Base-by-base conservation (phyloP, 768 basidiomycete species). In the Suillus subalutaceus region DNA sequence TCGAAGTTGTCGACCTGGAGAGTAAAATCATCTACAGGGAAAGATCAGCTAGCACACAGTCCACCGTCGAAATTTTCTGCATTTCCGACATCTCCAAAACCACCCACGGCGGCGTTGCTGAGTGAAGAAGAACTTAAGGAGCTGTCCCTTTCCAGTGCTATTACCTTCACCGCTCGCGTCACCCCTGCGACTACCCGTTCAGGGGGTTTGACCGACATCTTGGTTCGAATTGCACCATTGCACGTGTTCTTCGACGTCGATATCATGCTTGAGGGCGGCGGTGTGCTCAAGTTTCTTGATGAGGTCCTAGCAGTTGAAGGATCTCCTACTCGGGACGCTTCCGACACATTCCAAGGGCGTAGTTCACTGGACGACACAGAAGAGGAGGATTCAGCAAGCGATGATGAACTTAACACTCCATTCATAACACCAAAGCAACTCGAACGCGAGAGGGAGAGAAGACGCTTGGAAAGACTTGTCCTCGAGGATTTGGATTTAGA, bases 171-270 rank as follows among this genome's bases (percentile, higher is more conserved):
- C 43, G 58, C 72, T 58, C 60, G 43, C 23, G 26, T 74, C 37
- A 50, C 13, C 6, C 20, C 50, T 23, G 18, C 63, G 2, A 64
- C 37, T 26, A 13, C 64, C 41, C 52, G 65, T 16, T 58, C 60
- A 32, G 60, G 68, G 41, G 56, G 26, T 3, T 23, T 66, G 61
- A 26, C 52, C 40, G 62, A 66, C 66, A n/a, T 75, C 44, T 72
- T 79, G 6, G 60, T 87, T 40, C 79, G 83, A 37, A 71, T 86
- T 9, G 79, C 80, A 12, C 90, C 94, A 12, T 70, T 96, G 12
- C 94, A 95, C 71, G 50, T 91, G n/a, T 93, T 94, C 72, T 62
- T 92, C 35, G 93, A 96, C 73, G 78, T 93, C 56, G 83, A 77
- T 41, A 73, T 79, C 63, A 69, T 82, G 23, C 69, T 86, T 60